Base-by-base conservation (phyloP, 1,284 basidiomycete species). In the Austropuccinia psidii region DNA sequence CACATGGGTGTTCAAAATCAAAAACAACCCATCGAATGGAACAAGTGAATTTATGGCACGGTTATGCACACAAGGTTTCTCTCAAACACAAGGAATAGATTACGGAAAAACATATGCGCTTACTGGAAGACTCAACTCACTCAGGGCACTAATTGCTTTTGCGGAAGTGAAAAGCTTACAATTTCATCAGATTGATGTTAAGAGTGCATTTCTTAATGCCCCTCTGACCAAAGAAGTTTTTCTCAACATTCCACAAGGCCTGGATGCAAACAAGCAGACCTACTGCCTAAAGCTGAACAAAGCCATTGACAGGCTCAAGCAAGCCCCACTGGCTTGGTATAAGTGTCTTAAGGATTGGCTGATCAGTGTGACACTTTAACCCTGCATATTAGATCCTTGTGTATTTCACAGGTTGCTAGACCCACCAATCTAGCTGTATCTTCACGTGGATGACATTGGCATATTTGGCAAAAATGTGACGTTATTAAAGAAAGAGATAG, bases 391-490 rank as follows among this genome's bases (percentile, higher is more conserved):
- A 6, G 57, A 60, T 60, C 11, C 57, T 17, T 60, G 57, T 37
- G 13, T 60, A 7, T 60, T 35, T 19, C 21, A 21, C 5, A 29
- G 37, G 21, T n/a, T 11, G 13, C 9, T 24, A 2, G 17, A 37
- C 3, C 2, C 29, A 13, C 37, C 57, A 9, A 31, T 31, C 35
- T 33, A 31, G 9, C 21, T 60, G 29, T 45, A 45, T 29, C 21
- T 60, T 39, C 57, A 60, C 37, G 57, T 60, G 29, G 57, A 60
- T 37, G 57, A 60, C 29, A 8, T 60, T 4, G 37, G 31, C n/a
- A 37, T 60, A 8, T 15, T 31, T 37, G 57, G 57, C 21, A 35
- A 37, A 6, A 35, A 15, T 60, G 13, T n/a, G n/a, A n/a, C n/a
- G n/a, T n/a, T n/a, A n/a, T n/a, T n/a, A n/a, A n/a, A n/a, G n/a